Percentiles rank a stretch among this genome's conserved stretches.
Evolutionary conservation across 495 filamentous ascomycete species (phyloP).

Genomic region (Pseudoneurospora amorphoporcata): DNA sequence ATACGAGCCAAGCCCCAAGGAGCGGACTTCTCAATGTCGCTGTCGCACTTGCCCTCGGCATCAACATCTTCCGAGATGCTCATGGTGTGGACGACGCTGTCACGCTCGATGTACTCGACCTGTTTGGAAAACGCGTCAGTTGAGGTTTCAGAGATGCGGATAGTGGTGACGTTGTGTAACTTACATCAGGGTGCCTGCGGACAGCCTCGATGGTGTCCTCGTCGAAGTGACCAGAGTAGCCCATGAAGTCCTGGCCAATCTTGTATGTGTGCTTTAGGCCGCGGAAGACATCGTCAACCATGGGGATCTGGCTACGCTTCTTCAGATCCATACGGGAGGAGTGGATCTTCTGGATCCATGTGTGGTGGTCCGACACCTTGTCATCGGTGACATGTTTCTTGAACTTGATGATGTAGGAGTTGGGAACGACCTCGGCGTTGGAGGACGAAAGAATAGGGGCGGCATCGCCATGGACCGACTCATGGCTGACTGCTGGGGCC

Average conservation of each 20-base stretch:
- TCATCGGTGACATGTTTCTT: slow-evolving; percentile 78
- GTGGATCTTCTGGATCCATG: slow-evolving; percentile 86
- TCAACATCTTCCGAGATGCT: slow-evolving; percentile 20
- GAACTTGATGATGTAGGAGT: slow-evolving; percentile 97
- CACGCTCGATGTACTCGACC: slow-evolving; percentile 95
- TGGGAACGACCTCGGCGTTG: slow-evolving; percentile 63
- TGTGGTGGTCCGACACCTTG: slow-evolving; percentile 65
- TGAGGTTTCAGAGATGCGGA: background rate
- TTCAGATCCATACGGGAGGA: slow-evolving; percentile 63
- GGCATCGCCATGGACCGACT: slow-evolving; percentile 73
- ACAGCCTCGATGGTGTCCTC: slow-evolving; percentile 87
- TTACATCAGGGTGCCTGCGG: slow-evolving; percentile 94
- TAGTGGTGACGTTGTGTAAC: slow-evolving; percentile 25
- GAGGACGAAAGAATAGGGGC: slow-evolving; percentile 81
- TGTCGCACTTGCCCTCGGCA: slow-evolving; percentile 19
- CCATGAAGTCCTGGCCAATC: slow-evolving; percentile 70
- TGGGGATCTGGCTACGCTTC: slow-evolving; percentile 74
- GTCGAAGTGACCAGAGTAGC: slow-evolving; percentile 95
- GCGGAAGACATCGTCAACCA: slow-evolving; percentile 59
- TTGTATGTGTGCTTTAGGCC: slow-evolving; percentile 95
- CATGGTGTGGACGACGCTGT: slow-evolving; percentile 81
- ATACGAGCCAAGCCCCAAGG: slow-evolving; percentile 98
- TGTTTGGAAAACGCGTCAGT: slow-evolving; percentile 27
- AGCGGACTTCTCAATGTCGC: slow-evolving; percentile 71
- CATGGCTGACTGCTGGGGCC: slow-evolving; percentile 61